Conservation (phyloP, 2,329 filamentous ascomycete species). For the Fusarium transvaalense region DNA sequence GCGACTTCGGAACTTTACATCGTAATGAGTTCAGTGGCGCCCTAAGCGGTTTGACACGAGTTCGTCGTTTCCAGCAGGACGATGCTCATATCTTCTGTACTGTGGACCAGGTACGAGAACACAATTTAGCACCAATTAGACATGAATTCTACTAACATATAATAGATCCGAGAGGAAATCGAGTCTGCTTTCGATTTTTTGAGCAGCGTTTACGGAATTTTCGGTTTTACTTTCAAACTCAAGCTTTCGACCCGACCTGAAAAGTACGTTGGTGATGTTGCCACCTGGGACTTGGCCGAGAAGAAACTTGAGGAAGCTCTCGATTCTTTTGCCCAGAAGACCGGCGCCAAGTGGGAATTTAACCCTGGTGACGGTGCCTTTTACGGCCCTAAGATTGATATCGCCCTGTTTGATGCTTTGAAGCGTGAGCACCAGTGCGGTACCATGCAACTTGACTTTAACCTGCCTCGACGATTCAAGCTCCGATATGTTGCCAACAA, state of each 20-base stretch:
- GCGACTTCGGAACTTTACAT: constrained; percentile 95
- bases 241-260: constrained; percentile 93
- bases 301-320: constrained; percentile 82
- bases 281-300: constrained; percentile 92
- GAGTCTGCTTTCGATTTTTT: constrained; percentile 90
- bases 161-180: constrained; percentile 65
- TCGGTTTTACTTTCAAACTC: constrained; percentile 81
- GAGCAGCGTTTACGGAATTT: constrained; percentile 76
- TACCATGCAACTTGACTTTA: constrained; percentile 96
- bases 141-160: constrained; percentile 14
- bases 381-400: constrained; percentile 98
- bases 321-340: constrained; percentile 75
- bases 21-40: constrained; percentile 95
- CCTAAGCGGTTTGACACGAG: constrained; percentile 88
- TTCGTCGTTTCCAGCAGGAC: constrained; percentile 94
- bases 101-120: constrained; percentile 54
- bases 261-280: constrained; percentile 86
- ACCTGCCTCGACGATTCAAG: constrained; percentile 66
- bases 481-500: constrained; percentile 65
- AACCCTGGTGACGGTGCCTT: constrained; percentile 97
- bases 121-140: too few relatives aligned
- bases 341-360: constrained; percentile 82
- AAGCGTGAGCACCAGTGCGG: constrained; percentile 72
- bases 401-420: constrained; percentile 90
- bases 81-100: constrained; percentile 95